Evolutionary conservation across 2,329 filamentous ascomycete species (phyloP).

Genomic region (Ascochyta fabae): DNA sequence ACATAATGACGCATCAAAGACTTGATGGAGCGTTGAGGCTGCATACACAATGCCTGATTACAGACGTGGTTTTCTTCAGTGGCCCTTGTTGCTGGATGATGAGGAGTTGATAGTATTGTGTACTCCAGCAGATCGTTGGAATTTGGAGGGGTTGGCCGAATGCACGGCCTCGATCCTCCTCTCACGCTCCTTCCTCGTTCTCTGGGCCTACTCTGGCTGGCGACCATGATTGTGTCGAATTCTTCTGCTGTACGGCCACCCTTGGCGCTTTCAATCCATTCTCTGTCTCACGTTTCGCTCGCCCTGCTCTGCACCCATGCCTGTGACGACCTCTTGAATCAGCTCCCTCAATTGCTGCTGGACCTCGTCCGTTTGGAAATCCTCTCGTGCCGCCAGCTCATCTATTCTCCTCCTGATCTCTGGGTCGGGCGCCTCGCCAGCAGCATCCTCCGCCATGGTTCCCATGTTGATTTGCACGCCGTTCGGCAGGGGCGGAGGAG

Average conservation of each 20-base stretch:
- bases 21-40: background rate
- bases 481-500: constrained; percentile 70
- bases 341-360: constrained; percentile 80
- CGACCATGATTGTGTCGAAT: background rate
- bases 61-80: background rate
- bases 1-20: background rate
- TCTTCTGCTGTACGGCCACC: background rate
- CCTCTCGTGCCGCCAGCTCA: constrained; percentile 80
- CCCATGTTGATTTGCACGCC: constrained; percentile 81
- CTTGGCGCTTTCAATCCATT: constrained; percentile 38
- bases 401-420: constrained; percentile 88
- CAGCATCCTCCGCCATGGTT: constrained; percentile 65
- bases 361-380: constrained; percentile 81
- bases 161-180: background rate
- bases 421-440: constrained; percentile 72
- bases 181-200: too few relatives aligned
- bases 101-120: background rate
- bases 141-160: background rate
- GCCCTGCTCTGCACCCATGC: constrained; percentile 66
- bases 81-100: background rate
- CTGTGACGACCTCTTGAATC: constrained; percentile 79
- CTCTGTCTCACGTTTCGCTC: constrained; percentile 56
- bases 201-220: background rate
- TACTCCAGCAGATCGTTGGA: background rate
- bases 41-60: background rate